Evolutionary conservation across 2,329 filamentous ascomycete species (phyloP), one percentile per base, ranked within the genome.

Genomic region (Elsinoe arachidis): DNA sequence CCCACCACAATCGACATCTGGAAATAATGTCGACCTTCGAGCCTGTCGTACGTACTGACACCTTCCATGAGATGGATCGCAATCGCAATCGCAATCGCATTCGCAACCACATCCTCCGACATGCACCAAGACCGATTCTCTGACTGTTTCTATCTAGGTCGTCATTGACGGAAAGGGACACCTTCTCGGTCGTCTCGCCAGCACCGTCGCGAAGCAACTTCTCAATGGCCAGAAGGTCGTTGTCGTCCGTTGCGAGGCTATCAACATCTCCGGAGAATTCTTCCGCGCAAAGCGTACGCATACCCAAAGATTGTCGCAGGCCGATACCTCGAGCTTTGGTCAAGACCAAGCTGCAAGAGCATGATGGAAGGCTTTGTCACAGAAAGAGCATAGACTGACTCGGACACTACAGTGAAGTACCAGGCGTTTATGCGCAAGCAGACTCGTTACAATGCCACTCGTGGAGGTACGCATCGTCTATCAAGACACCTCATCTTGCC

Each of bases 261-360:
- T 99, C 78, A 99, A 99, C 87, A 99, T 99, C 85, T 99, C 93
- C 69, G 93, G 93, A 81, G 93, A 97, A 84, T 99, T 99, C 89
- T 99, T 99, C 88, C 90, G 93, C 78, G 86, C 92, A 70, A 99
- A 99, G 88, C 88, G 93, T 99, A 96, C 79, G 92, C 96, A 73
- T 64, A 59, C 49, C 59, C 60, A 61, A 43, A 47, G n/a, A n/a
- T 6, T 23, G 3, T 11, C 38, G 10, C 10, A 47, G 5, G 30
- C 7, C 15, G 2, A 11, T 37, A 30, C 15, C 15, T 33, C 5
- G 26, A 30, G 21, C 23, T 21, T 4, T 4, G 5, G 37, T 35
- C 14, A 12, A 7, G 39, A 44, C 41, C 23, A 17, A 38, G 39
- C 15, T 38, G 41, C 39, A 49, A 56, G 43, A 56, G 54, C 54